Evolutionary conservation across 208 protist species (phyloP), one percentile per base, ranked within the genome.

Genomic region (Leishmania gerbilli): DNA sequence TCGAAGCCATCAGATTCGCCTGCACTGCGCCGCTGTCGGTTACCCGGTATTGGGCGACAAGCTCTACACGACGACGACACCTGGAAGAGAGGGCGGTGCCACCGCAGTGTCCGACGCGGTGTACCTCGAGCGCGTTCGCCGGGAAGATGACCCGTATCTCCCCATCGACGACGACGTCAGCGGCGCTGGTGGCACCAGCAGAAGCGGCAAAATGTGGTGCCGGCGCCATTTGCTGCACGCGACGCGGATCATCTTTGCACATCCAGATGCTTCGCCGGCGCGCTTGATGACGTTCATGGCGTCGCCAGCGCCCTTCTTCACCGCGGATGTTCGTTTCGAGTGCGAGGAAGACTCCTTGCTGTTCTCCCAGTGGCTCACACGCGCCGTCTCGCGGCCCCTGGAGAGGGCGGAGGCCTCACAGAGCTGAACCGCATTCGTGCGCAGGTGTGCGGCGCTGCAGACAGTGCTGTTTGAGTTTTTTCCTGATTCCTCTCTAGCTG

Each of bases 1-100:
- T 3, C 89, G 96, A n/a, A 86, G 92, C 17, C 96, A 98, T 77
- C 96, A 98, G 82, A 88, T 98, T 19, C 92, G 96, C 17, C 87
- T 98, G 49, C 95, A 98, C 85, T 93, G 90, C 64, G 84, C 84
- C 49, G 80, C 86, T 34, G 19, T 98, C 40, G 95, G 94, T 3
- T 90, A 91, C 77, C 94, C 95, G 17, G 90, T 98, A 55, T 67
- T 98, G 34, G 95, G 95, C 31, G 95, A 98, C 81, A 89, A 92
- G 42, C 88, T 98, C 4, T 98, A 97, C 80, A 84, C 80, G 27
- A 90, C 87, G 0, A 53, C 9, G 4, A 87, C 80, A n/a, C 92
- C 91, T 0, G 91, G 87, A 27, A 31, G 58, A 1, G 60, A 51
- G 17, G 91, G 88, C 13, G 85, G 82, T 17, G 80, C 71, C 21